Evolutionary conservation across 306 rosid genomes (phyloP).

Genomic region (Dalbergia cultrata): DNA sequence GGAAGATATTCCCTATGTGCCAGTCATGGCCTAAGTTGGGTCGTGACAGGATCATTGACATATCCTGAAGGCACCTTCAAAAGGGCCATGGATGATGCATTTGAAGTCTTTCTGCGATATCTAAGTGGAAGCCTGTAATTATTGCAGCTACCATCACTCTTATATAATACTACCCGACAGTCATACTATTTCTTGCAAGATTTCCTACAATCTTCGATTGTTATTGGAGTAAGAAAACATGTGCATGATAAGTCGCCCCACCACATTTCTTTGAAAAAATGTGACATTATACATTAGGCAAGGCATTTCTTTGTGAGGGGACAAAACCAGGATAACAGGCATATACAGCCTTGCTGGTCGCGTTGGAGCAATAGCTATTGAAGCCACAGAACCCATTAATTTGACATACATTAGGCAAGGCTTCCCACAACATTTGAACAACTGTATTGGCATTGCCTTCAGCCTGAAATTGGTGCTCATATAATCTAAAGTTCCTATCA

Average conservation of each 20-base stretch:
- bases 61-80: conserved; percentile 25
- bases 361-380: conserved; percentile 48
- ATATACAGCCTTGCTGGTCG: neutral
- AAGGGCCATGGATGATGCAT: neutral
- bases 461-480: conserved; percentile 32
- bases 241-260: conserved; percentile 27
- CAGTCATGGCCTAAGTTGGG: too few relatives aligned
- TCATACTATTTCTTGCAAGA: conserved; percentile 43
- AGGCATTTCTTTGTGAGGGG: neutral
- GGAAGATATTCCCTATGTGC: too few relatives aligned
- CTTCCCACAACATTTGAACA: conserved; percentile 5
- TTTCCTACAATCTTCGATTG: conserved; percentile 38
- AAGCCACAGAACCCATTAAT: conserved; percentile 51
- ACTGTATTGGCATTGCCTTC: neutral
- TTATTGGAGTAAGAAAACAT: neutral
- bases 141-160: neutral
- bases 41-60: neutral
- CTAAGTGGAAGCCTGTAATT: conserved; percentile 46
- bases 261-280: neutral
- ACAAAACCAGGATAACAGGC: conserved; percentile 51
- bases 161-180: conserved; percentile 42
- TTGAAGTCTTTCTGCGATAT: neutral
- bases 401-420: conserved; percentile 30
- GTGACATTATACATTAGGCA: conserved; percentile 1
- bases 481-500: conserved; percentile 37